These are phyloP conservation scores for Cymbopogon flexuosus DNA, from an alignment of 202 grass and related monocot genomes.

Conservation along the genomic window DNA sequence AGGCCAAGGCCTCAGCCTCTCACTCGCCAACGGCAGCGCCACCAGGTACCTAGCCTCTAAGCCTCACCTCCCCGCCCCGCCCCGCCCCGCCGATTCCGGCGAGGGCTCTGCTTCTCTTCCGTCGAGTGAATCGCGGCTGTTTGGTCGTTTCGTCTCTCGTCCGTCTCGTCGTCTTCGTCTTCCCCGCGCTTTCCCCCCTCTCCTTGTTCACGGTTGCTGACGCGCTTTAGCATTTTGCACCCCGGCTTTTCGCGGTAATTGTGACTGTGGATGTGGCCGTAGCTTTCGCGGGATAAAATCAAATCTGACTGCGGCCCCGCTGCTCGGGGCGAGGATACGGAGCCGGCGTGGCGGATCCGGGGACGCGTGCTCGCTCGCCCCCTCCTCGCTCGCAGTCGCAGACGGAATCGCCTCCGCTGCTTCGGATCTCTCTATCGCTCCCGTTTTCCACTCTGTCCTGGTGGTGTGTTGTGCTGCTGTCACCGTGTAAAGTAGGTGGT, in stretches of 20 bases:
- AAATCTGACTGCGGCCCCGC: background rate
- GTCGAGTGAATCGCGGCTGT: background rate
- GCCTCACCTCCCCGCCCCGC: background rate
- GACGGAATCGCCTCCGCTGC: background rate
- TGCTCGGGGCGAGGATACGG: background rate
- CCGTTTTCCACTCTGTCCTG: background rate
- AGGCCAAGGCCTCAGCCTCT: conserved; percentile 17
- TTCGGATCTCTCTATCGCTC: background rate
- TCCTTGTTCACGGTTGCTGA: background rate
- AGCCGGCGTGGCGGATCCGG: background rate
- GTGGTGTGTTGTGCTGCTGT: background rate
- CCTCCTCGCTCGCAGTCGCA: background rate
- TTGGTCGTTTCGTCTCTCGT: background rate
- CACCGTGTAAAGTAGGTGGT: background rate
- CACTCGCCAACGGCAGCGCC: conserved; percentile 39
- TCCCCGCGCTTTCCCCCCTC: too few species aligned
- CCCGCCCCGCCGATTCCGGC: background rate
- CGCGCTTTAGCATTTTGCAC: conserved; percentile 9
- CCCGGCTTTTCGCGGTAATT: background rate
- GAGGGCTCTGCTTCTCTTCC: background rate
- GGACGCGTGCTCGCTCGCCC: background rate
- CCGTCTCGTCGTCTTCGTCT: too few species aligned
- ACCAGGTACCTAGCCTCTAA: conserved; percentile 16
- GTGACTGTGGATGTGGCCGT: background rate
- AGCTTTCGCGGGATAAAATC: background rate